A percentile compares a stretch with the other conserved stretches of the same genome.
Evolutionary conservation across 2,329 filamentous ascomycete species (phyloP).

Genomic region (Cordyceps farinosa): DNA sequence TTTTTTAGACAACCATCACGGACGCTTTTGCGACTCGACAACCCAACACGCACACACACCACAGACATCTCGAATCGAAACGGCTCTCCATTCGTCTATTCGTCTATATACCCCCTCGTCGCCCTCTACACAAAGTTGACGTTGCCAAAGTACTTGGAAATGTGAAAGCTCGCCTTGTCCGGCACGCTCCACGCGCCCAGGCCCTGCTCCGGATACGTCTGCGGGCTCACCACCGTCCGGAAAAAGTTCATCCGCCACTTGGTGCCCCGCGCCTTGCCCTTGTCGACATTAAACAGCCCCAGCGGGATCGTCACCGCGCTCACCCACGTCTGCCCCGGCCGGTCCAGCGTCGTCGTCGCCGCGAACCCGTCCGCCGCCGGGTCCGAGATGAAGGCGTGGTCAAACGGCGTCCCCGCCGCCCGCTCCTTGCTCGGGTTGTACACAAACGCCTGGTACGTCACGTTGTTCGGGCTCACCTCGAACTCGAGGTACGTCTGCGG

Average conservation of each 20-base stretch:
- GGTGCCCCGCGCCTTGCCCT: conserved; percentile 39
- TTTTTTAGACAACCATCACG: neutral
- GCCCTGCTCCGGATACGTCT: conserved; percentile 41
- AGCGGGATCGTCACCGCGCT: conserved; percentile 42
- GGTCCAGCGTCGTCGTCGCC: conserved; percentile 39
- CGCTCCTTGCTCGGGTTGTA: conserved; percentile 48
- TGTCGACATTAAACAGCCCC: conserved; percentile 48
- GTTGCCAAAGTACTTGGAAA: conserved; percentile 44
- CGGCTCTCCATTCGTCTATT: neutral
- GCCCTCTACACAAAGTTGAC: conserved; percentile 34
- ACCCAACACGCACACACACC: neutral
- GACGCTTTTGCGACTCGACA: neutral
- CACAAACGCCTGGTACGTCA: conserved; percentile 49
- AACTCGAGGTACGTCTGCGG: conserved; percentile 49
- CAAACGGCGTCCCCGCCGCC: conserved; percentile 39
- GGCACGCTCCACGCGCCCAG: conserved; percentile 46
- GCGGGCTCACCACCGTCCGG: conserved; percentile 41
- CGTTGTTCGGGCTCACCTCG: conserved; percentile 49
- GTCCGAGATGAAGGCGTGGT: conserved; percentile 40
- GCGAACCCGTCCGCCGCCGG: conserved; percentile 40
- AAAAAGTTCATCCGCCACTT: conserved; percentile 53
- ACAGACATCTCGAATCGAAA: too few species aligned
- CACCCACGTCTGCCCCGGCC: conserved; percentile 35
- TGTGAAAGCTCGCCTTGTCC: conserved; percentile 45
- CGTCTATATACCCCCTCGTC: neutral